phyloP scores from a whole-genome alignment of 768 basidiomycete species.

The Podaxis sp. region DNA sequence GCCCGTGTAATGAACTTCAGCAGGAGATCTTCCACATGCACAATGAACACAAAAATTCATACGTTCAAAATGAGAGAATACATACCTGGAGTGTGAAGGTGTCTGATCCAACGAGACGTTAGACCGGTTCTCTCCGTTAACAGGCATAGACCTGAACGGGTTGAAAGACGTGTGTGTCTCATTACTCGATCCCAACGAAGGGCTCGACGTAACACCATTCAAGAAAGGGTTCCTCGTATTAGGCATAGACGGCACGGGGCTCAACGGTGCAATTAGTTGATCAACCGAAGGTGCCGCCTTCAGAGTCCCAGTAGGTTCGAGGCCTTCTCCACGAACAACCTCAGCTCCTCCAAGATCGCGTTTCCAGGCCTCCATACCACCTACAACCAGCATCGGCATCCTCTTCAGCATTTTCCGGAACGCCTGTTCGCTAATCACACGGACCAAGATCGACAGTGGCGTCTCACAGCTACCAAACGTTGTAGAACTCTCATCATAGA shows the following conservation, averaged over 20 bases:
- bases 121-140: constrained; percentile 25
- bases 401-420: constrained; percentile 71
- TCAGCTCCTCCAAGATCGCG: constrained; percentile 44
- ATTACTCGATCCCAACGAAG: not conserved
- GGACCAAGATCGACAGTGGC: constrained; percentile 58
- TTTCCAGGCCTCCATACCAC: constrained; percentile 85
- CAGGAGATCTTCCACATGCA: constrained; percentile 33
- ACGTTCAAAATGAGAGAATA: not conserved
- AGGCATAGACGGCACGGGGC: constrained; percentile 1
- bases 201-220: constrained; percentile 11
- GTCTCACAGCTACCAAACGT: constrained; percentile 45
- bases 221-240: constrained; percentile 27
- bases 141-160: constrained; percentile 18
- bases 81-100: constrained; percentile 42
- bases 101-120: constrained; percentile 40
- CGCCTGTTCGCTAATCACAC: constrained; percentile 70
- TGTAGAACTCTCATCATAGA: constrained; percentile 74
- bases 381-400: constrained; percentile 79
- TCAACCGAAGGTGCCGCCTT: constrained; percentile 18
- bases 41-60: not conserved
- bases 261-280: not conserved
- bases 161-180: not conserved
- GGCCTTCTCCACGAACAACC: constrained; percentile 21
- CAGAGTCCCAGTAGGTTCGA: not conserved
- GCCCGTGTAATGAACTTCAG: constrained; percentile 31